These are phyloP conservation scores for Debaryomyces sp. DNA, from an alignment of 1,139 yeast species.

Conservation along the genomic window DNA sequence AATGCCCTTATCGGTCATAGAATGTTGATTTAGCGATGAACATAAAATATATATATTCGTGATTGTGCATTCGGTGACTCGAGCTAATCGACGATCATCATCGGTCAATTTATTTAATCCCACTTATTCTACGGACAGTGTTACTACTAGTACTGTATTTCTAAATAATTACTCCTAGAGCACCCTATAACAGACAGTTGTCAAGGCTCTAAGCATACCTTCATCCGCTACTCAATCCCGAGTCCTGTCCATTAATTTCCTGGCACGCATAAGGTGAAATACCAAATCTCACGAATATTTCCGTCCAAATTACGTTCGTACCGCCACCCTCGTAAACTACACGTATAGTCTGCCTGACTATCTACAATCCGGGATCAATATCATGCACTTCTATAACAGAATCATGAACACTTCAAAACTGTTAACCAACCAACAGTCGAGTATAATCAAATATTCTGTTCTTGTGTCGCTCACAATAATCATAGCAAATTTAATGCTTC, in stretches of 20 bases:
- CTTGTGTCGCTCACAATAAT: constrained; percentile 1
- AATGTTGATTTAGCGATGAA: background rate
- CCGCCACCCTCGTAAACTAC: background rate
- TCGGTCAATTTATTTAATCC: background rate
- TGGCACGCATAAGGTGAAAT: background rate
- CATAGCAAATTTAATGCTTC: background rate
- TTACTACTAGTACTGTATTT: background rate
- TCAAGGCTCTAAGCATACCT: background rate
- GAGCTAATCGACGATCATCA: background rate
- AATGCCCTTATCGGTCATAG: background rate
- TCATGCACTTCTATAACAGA: background rate
- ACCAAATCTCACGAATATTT: background rate
- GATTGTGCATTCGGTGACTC: background rate
- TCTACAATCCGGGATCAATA: background rate
- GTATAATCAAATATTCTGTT: constrained; percentile 3
- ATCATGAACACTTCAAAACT: background rate
- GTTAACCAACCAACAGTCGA: background rate
- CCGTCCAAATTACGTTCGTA: background rate
- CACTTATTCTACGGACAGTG: background rate
- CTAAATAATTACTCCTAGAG: background rate
- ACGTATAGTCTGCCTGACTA: background rate
- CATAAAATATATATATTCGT: background rate
- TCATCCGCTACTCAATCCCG: background rate
- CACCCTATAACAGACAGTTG: background rate
- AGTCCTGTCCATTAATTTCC: background rate